Evolutionary conservation across 352 stramenopile species (phyloP), one percentile per base, ranked within the genome.

Genomic region (Globisporangium middletonii): DNA sequence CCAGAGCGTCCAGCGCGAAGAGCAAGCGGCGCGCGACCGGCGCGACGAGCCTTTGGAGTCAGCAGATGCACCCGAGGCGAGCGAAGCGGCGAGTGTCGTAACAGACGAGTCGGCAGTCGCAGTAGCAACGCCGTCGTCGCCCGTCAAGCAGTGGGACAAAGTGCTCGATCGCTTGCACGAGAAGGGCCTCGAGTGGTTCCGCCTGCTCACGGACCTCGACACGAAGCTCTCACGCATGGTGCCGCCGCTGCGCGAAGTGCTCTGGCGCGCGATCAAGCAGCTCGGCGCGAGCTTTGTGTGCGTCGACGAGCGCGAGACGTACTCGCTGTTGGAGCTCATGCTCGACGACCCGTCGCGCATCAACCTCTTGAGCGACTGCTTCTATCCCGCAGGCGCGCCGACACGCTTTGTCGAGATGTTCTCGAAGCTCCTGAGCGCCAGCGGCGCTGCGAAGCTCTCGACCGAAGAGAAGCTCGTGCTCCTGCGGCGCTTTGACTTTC

Each of bases 401-500:
- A 76, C 75, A 6, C 71, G 75, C 23, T 95, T 94, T 56, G 86
- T 94, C 8, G 81, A 94, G 54, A 92, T 94, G 79, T 95, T 95
- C 62, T 86, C 83, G 0, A 95, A 80, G 57, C 57, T 95, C 16
- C 89, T 94, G 83, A 92, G 79, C 64, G 59, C 75, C 7, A 92
- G 75, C 37, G 72, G 72, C 26, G 81, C 82, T 0, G 73, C 79
- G 0, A 87, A 88, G 54, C 63, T 95, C 0, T 83, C 82, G 0
- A 80, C 55, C 35, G 77, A 89, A 57, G 76, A 93, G 30, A 91
- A 92, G 56, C 55, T 94, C 23, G 65, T 78, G 33, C 48, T 95
- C 44, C 63, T 95, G 0, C 68, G 71, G 2, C 74, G 86, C 3
- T 95, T 95, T 55, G 86, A 95, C 59, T 86, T 95, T 45, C 68